Evolutionary conservation across 371 early-diverging fungal genomes (phyloP), one percentile per base, ranked within the genome.

Genomic region (Mortierella sp.): DNA sequence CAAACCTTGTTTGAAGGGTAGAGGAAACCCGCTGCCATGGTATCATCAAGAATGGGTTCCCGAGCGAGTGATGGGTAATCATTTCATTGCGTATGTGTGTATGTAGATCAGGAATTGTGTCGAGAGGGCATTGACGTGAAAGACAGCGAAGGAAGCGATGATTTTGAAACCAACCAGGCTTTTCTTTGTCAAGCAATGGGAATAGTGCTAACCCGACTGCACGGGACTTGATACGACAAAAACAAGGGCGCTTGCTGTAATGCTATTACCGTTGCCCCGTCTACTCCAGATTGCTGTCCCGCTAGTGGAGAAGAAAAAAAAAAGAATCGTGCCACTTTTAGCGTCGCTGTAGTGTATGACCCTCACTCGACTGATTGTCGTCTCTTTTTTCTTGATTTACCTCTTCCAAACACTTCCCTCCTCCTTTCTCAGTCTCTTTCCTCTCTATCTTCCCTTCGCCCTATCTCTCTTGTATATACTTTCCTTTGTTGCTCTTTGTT

Each of bases 101-200:
- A n/a, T n/a, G n/a, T 21, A 5, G 21, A 1, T 46, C 10, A 34
- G 8, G 16, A 37, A 13, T 28, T 34, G 21, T 53, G 53, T 53
- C 21, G 53, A 53, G 53, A 53, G 53, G 54, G n/a, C n/a, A n/a
- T 34, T 34, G 37, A 6, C 2, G 73, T 26, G 54, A 54, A 21
- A 64, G 74, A 37, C 5, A 21, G 34, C n/a, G n/a, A n/a, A 37
- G 21, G 24, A 10, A 24, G 43, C 24, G 19, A 37, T 67, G 67
- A 67, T 75, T 75, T 67, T 75, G 75, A 75, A 75, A 75, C 75
- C 51, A 67, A 75, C 75, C 69, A 51, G 51, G 50, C 67, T n/a
- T 50, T 37, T 73, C 43, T 57, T 73, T 50, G 2, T 40, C 50
- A 50, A 50, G 16, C 50, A 16, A 50, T 50, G 50, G 14, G 16